These are phyloP conservation scores for Pythium plurisporium DNA, from an alignment of 352 stramenopile species.

Conservation along the genomic window DNA sequence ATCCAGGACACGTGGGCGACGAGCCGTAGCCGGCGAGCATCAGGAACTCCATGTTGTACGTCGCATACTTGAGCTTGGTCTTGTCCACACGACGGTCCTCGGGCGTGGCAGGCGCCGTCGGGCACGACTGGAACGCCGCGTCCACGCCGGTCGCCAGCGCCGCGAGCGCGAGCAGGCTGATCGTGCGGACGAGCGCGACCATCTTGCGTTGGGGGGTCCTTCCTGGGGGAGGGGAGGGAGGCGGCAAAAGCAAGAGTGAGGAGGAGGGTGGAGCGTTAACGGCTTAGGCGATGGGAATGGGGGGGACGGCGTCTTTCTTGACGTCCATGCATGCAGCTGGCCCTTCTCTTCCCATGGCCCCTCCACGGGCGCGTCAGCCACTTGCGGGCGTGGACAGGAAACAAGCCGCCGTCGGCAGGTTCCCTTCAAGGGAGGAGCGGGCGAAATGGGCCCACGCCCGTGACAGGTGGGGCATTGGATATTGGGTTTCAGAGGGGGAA, in stretches of 20 bases:
- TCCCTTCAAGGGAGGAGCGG: too few species aligned
- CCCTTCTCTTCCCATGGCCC: background rate
- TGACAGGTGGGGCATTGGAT: background rate
- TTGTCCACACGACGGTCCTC: constrained; percentile 27
- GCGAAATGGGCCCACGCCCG: background rate
- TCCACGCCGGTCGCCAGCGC: background rate
- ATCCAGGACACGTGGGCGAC: constrained; percentile 20
- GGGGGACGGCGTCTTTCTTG: too few species aligned
- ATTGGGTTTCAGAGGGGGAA: background rate
- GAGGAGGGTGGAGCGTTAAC: too few species aligned
- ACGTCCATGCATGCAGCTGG: background rate
- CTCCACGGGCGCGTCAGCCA: too few species aligned
- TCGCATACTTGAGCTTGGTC: constrained; percentile 30
- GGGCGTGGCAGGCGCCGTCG: constrained; percentile 22
- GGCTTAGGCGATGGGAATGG: too few species aligned
- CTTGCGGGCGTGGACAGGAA: too few species aligned
- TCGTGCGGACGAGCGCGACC: constrained; percentile 4
- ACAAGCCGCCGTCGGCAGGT: too few species aligned
- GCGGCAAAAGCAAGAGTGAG: constrained; percentile 1
- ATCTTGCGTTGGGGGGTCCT: background rate
- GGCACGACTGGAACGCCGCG: constrained; percentile 19
- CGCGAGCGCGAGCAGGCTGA: background rate
- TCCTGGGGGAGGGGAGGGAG: background rate
- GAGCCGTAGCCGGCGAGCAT: constrained; percentile 21
- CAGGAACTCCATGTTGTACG: constrained; percentile 30